A percentile compares a stretch with the other conserved stretches of the same genome.
phyloP scores from a whole-genome alignment of 139 green algal species.

The Zygnema circumcarinatum region DNA sequence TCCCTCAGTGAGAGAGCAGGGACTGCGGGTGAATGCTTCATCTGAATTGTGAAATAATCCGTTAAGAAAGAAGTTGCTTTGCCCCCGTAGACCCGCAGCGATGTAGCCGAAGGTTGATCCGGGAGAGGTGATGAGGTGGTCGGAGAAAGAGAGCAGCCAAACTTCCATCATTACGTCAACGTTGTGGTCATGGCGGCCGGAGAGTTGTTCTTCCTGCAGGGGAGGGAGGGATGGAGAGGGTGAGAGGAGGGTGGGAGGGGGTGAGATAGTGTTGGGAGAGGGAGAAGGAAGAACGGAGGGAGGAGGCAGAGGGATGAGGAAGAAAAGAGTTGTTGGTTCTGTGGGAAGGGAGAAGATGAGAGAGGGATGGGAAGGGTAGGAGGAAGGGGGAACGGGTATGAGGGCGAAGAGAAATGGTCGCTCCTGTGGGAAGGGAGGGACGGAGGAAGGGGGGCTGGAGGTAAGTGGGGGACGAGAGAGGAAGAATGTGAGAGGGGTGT shows the following conservation, averaged over 20 bases:
- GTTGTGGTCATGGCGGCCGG: conserved; percentile 7
- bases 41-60: not conserved
- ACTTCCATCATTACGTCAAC: conserved; percentile 22
- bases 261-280: not conserved
- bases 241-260: not conserved
- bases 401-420: too few relatives aligned
- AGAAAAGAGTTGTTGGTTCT: not conserved
- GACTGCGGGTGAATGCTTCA: not conserved
- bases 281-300: not conserved
- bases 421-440: too few relatives aligned
- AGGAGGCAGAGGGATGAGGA: not conserved
- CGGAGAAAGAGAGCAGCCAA: conserved; percentile 37
- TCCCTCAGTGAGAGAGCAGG: not conserved
- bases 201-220: not conserved
- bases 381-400: not conserved
- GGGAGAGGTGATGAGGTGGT: conserved; percentile 35
- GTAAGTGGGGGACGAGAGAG: too few relatives aligned
- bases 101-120: conserved; percentile 42
- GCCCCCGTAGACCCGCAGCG: conserved; percentile 21
- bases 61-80: not conserved
- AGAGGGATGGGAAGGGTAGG: not conserved
- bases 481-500: too few relatives aligned
- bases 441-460: too few relatives aligned
- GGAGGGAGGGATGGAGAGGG: not conserved
- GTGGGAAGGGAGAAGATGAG: not conserved